Evolutionary conservation across 148 eudicot species (phyloP).

Genomic region (Rhododendron ovatum): DNA sequence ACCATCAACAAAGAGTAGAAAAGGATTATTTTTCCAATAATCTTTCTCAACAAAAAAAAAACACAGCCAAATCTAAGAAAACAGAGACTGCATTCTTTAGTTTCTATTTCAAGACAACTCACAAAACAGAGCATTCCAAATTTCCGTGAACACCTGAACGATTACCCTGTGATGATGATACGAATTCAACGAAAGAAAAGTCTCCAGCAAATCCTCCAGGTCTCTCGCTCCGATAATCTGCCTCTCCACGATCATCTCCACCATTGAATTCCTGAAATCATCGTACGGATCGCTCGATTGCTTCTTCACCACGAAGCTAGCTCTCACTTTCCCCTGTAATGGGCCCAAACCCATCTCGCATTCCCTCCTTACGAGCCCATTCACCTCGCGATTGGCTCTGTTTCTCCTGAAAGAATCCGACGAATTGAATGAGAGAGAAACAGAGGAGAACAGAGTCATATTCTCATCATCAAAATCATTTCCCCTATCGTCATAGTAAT

Average conservation of each 20-base stretch:
- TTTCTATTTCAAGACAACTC: background rate
- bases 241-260: constrained; percentile 26
- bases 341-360: background rate
- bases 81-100: background rate
- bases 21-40: background rate
- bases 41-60: background rate
- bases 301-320: constrained; percentile 20
- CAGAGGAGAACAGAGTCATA: constrained; percentile 43
- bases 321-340: background rate
- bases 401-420: constrained; percentile 15
- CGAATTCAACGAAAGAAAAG: constrained; percentile 18
- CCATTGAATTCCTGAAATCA: constrained; percentile 23
- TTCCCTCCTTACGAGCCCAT: background rate
- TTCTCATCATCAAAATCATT: constrained; percentile 29
- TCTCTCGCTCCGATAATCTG: constrained; percentile 15
- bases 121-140: constrained; percentile 21
- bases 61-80: background rate
- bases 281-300: constrained; percentile 16
- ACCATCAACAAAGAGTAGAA: background rate
- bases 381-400: background rate
- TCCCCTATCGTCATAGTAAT: constrained; percentile 37
- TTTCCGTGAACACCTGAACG: constrained; percentile 14
- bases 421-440: constrained; percentile 42
- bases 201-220: constrained; percentile 12
- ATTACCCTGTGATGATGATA: constrained; percentile 16